phyloP scores from a whole-genome alignment of 2,329 filamentous ascomycete genomes.

The Claviceps citrina region DNA sequence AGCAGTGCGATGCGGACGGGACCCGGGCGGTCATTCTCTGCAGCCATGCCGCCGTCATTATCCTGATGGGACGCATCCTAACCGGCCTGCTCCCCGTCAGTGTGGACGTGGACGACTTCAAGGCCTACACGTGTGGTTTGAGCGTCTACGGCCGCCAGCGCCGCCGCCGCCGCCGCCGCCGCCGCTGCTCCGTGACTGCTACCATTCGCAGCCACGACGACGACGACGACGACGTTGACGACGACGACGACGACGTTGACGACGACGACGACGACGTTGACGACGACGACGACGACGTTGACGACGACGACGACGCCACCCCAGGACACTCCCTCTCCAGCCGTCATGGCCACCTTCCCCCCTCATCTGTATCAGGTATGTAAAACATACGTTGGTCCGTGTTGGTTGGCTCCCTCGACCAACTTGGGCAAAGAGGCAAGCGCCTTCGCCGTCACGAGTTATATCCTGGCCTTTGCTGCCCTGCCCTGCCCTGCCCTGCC shows the following conservation, averaged over 20 bases:
- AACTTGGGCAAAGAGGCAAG: too few species aligned
- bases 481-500: too few species aligned
- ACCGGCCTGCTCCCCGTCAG: constrained; percentile 64
- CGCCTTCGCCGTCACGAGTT: too few species aligned
- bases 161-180: too few species aligned
- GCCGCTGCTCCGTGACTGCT: constrained; percentile 10
- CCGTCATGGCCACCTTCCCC: constrained; percentile 2
- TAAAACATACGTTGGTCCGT: too few species aligned
- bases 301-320: too few species aligned
- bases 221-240: too few species aligned
- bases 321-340: neutral
- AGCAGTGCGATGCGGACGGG: constrained; percentile 55
- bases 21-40: constrained; percentile 61
- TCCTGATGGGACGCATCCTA: constrained; percentile 67
- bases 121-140: constrained; percentile 69
- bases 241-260: too few species aligned
- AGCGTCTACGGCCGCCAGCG: constrained; percentile 50
- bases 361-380: constrained; percentile 1
- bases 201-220: neutral
- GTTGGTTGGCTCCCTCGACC: too few species aligned
- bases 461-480: too few species aligned
- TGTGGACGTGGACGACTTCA: constrained; percentile 62
- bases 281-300: too few species aligned
- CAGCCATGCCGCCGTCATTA: constrained; percentile 79
- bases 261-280: too few species aligned